A percentile compares a stretch with the other conserved stretches of the same genome.
These are phyloP conservation scores for Anthostomella pinea DNA, from an alignment of 2,329 filamentous ascomycete species.

Conservation along the genomic window DNA sequence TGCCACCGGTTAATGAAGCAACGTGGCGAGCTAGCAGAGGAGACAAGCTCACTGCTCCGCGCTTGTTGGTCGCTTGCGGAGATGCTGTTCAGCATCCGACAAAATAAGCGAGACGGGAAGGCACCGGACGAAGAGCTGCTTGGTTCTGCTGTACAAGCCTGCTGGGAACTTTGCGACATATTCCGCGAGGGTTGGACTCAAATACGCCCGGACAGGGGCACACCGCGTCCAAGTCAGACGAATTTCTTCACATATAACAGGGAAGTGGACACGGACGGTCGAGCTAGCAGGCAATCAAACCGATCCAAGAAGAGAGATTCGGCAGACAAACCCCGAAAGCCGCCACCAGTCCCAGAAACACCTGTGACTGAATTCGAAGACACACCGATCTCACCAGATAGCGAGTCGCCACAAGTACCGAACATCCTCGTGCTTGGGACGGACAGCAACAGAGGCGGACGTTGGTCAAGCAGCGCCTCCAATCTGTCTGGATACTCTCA, in stretches of 20 bases:
- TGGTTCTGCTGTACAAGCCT: conserved; percentile 84
- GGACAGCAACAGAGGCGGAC: conserved; percentile 57
- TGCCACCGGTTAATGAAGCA: conserved; percentile 98
- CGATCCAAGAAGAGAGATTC: conserved; percentile 51
- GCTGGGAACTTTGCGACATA: conserved; percentile 91
- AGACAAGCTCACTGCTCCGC: conserved; percentile 79
- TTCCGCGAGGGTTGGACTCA: conserved; percentile 92
- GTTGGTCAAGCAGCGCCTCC: conserved; percentile 81
- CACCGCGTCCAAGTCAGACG: conserved; percentile 76
- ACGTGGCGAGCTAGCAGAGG: conserved; percentile 70
- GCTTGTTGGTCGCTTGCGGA: conserved; percentile 90
- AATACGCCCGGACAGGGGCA: conserved; percentile 79
- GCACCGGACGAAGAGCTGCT: conserved; percentile 78
- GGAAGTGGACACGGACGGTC: conserved; percentile 47
- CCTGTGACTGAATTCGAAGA: conserved; percentile 96
- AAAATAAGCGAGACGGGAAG: conserved; percentile 73
- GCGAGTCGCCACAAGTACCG: conserved; percentile 69
- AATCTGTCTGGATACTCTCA: conserved; percentile 79
- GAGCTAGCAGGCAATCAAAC: conserved; percentile 49
- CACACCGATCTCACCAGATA: conserved; percentile 77
- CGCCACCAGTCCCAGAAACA: conserved; percentile 69
- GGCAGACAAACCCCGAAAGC: conserved; percentile 49
- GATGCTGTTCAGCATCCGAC: conserved; percentile 87
- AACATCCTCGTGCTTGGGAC: conserved; percentile 88
- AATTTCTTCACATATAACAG: conserved; percentile 57